These are phyloP conservation scores for Phytopythium aichiense DNA, from an alignment of 352 stramenopile genomes.

Conservation along the genomic window DNA sequence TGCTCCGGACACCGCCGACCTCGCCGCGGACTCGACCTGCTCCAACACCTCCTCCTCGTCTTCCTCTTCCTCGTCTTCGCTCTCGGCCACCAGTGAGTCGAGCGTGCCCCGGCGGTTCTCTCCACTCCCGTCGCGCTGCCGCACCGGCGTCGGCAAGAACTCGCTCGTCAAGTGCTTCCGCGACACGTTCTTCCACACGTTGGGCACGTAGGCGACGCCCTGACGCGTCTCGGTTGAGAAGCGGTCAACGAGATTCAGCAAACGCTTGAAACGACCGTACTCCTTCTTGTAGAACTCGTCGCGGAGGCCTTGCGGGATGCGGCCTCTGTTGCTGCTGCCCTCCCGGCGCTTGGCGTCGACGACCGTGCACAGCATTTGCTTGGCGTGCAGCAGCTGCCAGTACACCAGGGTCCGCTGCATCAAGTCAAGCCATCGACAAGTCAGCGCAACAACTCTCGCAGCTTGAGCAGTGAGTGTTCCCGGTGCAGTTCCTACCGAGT, in stretches of 20 bases:
- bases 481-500: conserved; percentile 42
- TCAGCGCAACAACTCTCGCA: not conserved
- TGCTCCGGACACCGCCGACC: conserved; percentile 1
- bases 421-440: not conserved
- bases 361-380: conserved; percentile 74
- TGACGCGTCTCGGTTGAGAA: conserved; percentile 56
- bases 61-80: conserved; percentile 35
- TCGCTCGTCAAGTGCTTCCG: conserved; percentile 37
- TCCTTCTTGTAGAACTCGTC: conserved; percentile 54
- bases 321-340: conserved; percentile 30
- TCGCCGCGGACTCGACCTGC: conserved; percentile 18
- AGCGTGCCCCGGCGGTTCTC: conserved; percentile 42
- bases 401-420: conserved; percentile 63
- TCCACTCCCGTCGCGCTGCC: not conserved
- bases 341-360: conserved; percentile 59
- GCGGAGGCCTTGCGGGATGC: conserved; percentile 37
- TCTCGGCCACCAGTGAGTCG: conserved; percentile 61
- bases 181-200: conserved; percentile 66
- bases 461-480: not conserved
- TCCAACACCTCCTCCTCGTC: conserved; percentile 40
- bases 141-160: conserved; percentile 32
- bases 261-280: conserved; percentile 70
- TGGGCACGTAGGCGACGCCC: conserved; percentile 32
- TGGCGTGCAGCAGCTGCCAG: conserved; percentile 79
- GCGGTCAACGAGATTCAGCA: conserved; percentile 57